phyloP scores from a whole-genome alignment of 2,329 filamentous ascomycete species.

The Stagonosporopsis vannaccii region DNA sequence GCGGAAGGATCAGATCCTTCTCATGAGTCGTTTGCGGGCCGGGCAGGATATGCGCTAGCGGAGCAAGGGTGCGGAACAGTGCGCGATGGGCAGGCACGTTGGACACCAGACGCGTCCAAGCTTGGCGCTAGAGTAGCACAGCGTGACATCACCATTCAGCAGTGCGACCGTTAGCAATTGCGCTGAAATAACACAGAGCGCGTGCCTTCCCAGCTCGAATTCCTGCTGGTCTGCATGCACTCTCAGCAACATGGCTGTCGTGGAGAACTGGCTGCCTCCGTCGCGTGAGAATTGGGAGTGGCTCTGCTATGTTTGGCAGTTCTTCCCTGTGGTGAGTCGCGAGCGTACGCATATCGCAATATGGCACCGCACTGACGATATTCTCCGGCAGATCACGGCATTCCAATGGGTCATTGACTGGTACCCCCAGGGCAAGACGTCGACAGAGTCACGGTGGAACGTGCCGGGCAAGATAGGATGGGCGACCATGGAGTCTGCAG shows the following conservation, averaged over 20 bases:
- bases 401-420: conserved; percentile 76
- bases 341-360: background rate
- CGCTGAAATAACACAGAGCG: background rate
- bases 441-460: conserved; percentile 75
- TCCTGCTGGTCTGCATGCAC: background rate
- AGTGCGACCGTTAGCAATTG: background rate
- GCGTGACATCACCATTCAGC: conserved; percentile 15
- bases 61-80: background rate
- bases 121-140: background rate
- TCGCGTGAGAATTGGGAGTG: conserved; percentile 60
- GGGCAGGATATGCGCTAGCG: background rate
- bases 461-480: conserved; percentile 88
- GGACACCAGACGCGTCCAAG: conserved; percentile 4
- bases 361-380: background rate
- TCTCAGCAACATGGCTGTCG: conserved; percentile 48
- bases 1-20: background rate
- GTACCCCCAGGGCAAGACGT: conserved; percentile 95
- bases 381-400: conserved; percentile 66
- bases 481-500: conserved; percentile 86
- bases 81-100: background rate
- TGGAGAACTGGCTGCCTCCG: conserved; percentile 56
- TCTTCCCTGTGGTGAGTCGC: conserved; percentile 58
- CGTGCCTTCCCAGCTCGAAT: background rate
- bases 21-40: background rate
- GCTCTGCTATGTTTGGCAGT: conserved; percentile 55